Evolutionary conservation across 495 filamentous ascomycete genomes (phyloP), one percentile per base, ranked within the genome.

Genomic region (Xylaria acuta): DNA sequence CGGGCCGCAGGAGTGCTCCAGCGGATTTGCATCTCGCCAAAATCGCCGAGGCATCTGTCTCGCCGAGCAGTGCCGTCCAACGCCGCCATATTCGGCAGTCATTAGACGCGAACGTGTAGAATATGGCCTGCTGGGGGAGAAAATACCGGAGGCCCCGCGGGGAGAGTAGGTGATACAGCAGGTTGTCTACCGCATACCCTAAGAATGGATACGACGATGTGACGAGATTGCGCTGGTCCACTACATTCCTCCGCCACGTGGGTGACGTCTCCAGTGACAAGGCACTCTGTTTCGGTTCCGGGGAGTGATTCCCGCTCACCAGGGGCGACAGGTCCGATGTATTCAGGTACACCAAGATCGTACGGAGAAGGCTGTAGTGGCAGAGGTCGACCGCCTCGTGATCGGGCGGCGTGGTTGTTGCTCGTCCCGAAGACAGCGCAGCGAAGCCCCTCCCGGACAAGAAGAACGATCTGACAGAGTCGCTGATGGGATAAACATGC

Each of bases 381-480:
- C 75, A 77, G 9, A 81, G 60, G 60, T 81, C 77, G 64, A 80
- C 58, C 41, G 75, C 77, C 36, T 76, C 72, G 11, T 20, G 51
- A 12, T 25, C 70, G 69, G 40, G 75, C 56, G 59, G 73, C 60
- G 9, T 72, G 34, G 58, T 69, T 67, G 25, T 53, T 41, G 5
- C 58, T 70, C 16, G 54, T 25, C 67, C 54, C 3, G 43, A 22
- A 5, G 75, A 71, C 9, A 83, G 72, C 27, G 73, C 77, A 11
- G 78, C 72, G 38, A 81, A 83, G 25, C 81, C 81, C 6, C 78
- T 76, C 3, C 78, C 79, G 3, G 77, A 77, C 20, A 80, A 71
- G 71, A 83, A 83, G 73, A 83, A 83, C 9, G 71, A 72, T n/a
- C 74, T 71, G 14, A 83, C 80, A 0, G 81, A 82, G 47, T 72